Conservation (phyloP, 1,284 basidiomycete species). For the Tranzscheliella williamsii region DNA sequence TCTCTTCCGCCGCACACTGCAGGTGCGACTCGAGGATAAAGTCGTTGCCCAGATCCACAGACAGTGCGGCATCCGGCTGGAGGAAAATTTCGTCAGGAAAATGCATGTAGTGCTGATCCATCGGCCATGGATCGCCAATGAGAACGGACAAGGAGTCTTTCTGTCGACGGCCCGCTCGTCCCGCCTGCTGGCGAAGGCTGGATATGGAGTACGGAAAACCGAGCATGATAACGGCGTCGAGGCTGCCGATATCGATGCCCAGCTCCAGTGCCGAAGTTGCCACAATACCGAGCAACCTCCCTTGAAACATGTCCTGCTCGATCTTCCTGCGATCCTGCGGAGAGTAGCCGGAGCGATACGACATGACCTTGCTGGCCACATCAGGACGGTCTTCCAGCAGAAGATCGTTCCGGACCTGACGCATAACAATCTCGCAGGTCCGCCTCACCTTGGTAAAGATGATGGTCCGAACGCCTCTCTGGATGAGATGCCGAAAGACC, state of each 20-base stretch:
- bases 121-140: conserved; percentile 72
- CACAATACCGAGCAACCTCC: conserved; percentile 78
- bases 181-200: conserved; percentile 81
- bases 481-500: conserved; percentile 80
- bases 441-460: conserved; percentile 86
- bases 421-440: conserved; percentile 81
- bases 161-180: conserved; percentile 79
- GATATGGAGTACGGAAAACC: conserved; percentile 72
- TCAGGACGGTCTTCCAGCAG: conserved; percentile 76
- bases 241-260: conserved; percentile 83
- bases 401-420: conserved; percentile 73
- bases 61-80: conserved; percentile 68
- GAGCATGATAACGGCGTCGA: conserved; percentile 87
- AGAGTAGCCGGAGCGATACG: conserved; percentile 79
- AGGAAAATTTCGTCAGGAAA: conserved; percentile 66
- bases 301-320: conserved; percentile 82
- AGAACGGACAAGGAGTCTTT: conserved; percentile 81
- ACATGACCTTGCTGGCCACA: conserved; percentile 75
- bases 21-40: conserved; percentile 80
- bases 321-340: conserved; percentile 77
- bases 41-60: conserved; percentile 75
- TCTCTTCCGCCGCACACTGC: conserved; percentile 84
- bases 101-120: conserved; percentile 77
- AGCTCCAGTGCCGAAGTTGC: conserved; percentile 88
- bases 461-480: conserved; percentile 77